Evolutionary conservation across 768 basidiomycete genomes (phyloP).

Genomic region (Leucogyrophana mollusca): DNA sequence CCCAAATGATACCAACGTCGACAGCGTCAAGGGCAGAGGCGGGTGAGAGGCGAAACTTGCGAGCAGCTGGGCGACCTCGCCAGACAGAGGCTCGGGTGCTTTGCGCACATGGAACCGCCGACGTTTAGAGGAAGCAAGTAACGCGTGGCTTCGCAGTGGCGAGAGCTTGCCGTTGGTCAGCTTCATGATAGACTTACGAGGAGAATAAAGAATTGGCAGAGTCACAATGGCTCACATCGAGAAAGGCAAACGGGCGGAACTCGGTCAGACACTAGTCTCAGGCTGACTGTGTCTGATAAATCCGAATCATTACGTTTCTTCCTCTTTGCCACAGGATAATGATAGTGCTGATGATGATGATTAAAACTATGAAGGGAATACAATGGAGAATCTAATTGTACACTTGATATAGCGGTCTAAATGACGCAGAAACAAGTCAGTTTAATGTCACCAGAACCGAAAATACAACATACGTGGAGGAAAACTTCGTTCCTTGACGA

Average conservation of each 20-base stretch:
- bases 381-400: constrained; percentile 64
- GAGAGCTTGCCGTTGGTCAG: too few species aligned
- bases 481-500: constrained; percentile 96
- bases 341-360: too few species aligned
- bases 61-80: constrained; percentile 58
- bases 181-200: too few species aligned
- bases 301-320: too few species aligned
- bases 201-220: too few species aligned
- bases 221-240: too few species aligned
- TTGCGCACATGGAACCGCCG: constrained; percentile 30
- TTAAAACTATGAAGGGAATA: too few species aligned
- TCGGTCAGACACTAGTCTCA: too few species aligned
- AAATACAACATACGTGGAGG: constrained; percentile 73
- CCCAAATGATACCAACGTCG: constrained; percentile 72
- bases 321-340: too few species aligned
- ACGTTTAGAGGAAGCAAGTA: constrained; percentile 1
- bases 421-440: neutral
- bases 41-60: constrained; percentile 61
- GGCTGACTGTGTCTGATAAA: too few species aligned
- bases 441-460: neutral
- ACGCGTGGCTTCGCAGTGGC: too few species aligned
- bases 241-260: too few species aligned
- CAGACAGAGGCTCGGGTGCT: constrained; percentile 48
- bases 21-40: constrained; percentile 69
- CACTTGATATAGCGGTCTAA: constrained; percentile 86